Conservation (phyloP, 768 basidiomycete species). For the Hypholoma sublateritium region DNA sequence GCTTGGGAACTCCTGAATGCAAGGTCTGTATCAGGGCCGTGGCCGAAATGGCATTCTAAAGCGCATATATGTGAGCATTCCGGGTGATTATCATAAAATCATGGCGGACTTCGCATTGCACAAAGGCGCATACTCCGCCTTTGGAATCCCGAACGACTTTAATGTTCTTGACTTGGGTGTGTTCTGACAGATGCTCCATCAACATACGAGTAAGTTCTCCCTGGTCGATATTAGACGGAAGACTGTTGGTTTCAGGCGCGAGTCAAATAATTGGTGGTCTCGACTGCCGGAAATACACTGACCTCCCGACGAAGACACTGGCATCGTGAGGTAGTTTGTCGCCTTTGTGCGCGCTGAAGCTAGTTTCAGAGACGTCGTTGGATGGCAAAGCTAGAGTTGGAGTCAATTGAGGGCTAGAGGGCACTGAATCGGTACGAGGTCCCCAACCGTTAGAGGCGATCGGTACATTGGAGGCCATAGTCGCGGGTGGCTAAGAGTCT, state of each 20-base stretch:
- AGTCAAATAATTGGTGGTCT: not conserved
- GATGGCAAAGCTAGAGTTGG: conserved; percentile 33
- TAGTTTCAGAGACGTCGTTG: conserved; percentile 15
- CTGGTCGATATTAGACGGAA: conserved; percentile 70
- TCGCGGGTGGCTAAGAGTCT: conserved; percentile 13
- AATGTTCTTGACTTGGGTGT: conserved; percentile 65
- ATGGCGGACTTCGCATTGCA: conserved; percentile 72
- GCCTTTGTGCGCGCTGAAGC: conserved; percentile 30
- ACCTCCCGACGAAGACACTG: conserved; percentile 87
- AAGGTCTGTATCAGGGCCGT: conserved; percentile 59
- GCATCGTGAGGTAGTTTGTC: conserved; percentile 69
- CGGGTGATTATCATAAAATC: not conserved
- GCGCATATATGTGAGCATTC: conserved; percentile 16
- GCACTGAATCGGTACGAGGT: too few relatives aligned
- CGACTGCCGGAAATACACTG: conserved; percentile 10
- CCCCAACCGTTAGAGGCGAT: conserved; percentile 34
- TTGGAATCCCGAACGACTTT: conserved; percentile 74
- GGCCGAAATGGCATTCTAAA: conserved; percentile 59
- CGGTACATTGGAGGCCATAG: conserved; percentile 13
- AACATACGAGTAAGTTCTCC: conserved; percentile 60
- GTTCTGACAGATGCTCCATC: conserved; percentile 63
- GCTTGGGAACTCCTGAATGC: conserved; percentile 52
- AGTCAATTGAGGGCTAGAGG: conserved; percentile 7
- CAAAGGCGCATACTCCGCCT: conserved; percentile 81
- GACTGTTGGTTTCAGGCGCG: conserved; percentile 36